Evolutionary conservation across 129 eudicot genomes (phyloP), one percentile per base, ranked within the genome.

Genomic region (sunflower (Helianthus annuus)): DNA sequence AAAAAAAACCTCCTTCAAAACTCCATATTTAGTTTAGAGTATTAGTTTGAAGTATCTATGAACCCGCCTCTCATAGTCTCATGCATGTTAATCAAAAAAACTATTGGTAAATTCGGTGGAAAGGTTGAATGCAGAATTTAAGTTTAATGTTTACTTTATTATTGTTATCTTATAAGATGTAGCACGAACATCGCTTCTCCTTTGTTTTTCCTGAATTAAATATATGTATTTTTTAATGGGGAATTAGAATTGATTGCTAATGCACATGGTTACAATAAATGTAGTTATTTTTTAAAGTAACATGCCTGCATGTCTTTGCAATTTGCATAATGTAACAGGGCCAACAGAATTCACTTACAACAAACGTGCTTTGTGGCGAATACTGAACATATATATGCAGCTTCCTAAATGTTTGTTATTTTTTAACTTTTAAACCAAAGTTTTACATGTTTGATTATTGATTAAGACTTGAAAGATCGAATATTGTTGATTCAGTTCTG

Each of bases 211-310:
- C 48, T 52, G 51, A 44, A 38, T 54, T 55, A 48, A 70, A 70
- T 54, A 19, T 55, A 39, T 54, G 32, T 39, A 39, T 11, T 70
- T 57, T 54, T 27, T 2, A 38, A 52, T 40, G 75, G 40, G 52
- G 60, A 38, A 19, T 17, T 70, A 70, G 29, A 68, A 68, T 7
- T 70, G 19, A 55, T 39, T 40, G 34, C 24, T 32, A 70, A 70
- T 40, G 65, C 75, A 70, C 75, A 70, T 70, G 75, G 8, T 40
- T 54, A 70, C 75, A 11, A 70, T 70, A 70, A 70, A 70, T 70
- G 65, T 70, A 6, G 75, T 40, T 70, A 39, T 54, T 66, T 44
- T 45, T 66, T 24, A 19, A 66, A 15, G 66, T 55, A 38, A 39
- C 48, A 70, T 15, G 66, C 46, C 46, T 70, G 75, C 65, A 69